A percentile compares a stretch with the other conserved stretches of the same genome.
Evolutionary conservation across 202 grass and related monocot genomes (phyloP).

Genomic region (Setaria viridis): DNA sequence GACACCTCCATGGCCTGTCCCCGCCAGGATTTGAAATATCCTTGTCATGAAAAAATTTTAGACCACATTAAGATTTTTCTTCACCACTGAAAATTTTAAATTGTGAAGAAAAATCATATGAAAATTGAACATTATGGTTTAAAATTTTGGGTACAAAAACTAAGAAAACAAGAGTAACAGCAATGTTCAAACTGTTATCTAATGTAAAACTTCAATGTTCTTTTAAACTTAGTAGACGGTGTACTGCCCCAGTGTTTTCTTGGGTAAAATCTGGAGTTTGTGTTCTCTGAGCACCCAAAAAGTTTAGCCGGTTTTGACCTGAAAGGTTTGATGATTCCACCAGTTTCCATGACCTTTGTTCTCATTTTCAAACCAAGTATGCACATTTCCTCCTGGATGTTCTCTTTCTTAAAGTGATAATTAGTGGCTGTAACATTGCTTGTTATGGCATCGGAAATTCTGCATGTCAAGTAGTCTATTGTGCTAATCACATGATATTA

Average conservation of each 20-base stretch:
- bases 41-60: not conserved
- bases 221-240: not conserved
- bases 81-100: not conserved
- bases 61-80: not conserved
- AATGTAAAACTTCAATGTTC: not conserved
- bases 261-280: not conserved
- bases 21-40: not conserved
- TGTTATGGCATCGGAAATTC: not conserved
- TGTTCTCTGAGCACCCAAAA: not conserved
- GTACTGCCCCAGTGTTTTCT: not conserved
- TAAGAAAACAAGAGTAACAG: not conserved
- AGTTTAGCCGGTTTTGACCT: not conserved
- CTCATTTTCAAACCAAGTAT: not conserved
- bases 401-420: not conserved
- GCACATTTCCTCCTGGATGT: not conserved
- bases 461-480: not conserved
- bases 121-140: not conserved
- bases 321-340: not conserved
- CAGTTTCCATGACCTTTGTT: not conserved
- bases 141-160: not conserved
- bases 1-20: not conserved
- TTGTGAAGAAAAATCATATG: not conserved
- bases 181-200: not conserved
- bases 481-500: not conserved
- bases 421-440: not conserved